Percentiles rank a stretch among this genome's conserved stretches.
phyloP scores from a whole-genome alignment of 2,329 filamentous ascomycete genomes.

The Aureobasidium sp. region DNA sequence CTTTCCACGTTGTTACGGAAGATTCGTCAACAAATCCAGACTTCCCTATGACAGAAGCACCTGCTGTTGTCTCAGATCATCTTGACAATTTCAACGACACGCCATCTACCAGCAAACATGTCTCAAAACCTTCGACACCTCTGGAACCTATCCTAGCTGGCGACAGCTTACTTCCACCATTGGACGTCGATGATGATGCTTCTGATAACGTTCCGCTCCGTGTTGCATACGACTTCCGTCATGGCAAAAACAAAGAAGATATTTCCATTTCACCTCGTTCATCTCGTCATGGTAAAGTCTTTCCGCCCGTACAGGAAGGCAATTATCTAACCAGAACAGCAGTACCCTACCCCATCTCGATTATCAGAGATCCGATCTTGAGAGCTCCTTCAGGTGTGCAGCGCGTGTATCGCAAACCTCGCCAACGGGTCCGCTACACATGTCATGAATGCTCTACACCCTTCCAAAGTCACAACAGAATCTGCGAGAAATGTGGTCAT shows the following conservation, averaged over 20 bases:
- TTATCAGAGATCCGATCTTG: constrained; percentile 5
- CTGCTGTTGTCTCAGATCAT: neutral
- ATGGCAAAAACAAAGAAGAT: neutral
- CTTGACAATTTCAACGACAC: neutral
- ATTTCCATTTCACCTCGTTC: neutral
- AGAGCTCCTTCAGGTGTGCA: constrained; percentile 19
- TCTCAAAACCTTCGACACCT: neutral
- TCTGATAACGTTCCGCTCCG: neutral
- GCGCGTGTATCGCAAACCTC: constrained; percentile 38
- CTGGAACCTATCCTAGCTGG: neutral
- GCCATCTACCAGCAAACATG: neutral
- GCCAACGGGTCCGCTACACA: constrained; percentile 38
- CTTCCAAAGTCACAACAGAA: constrained; percentile 42
- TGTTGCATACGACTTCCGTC: neutral
- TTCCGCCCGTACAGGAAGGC: too few species aligned
- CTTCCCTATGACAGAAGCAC: neutral
- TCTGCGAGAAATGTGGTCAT: constrained; percentile 55
- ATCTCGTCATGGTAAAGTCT: neutral
- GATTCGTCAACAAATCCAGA: neutral
- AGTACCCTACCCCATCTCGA: neutral
- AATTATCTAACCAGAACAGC: neutral
- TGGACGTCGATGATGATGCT: constrained; percentile 7
- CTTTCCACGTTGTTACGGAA: constrained; percentile 1
- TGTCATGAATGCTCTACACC: constrained; percentile 60
- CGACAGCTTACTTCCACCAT: neutral